These are phyloP conservation scores for Rhodotorula sp. DNA, from an alignment of 1,284 basidiomycete genomes.

Conservation along the genomic window DNA sequence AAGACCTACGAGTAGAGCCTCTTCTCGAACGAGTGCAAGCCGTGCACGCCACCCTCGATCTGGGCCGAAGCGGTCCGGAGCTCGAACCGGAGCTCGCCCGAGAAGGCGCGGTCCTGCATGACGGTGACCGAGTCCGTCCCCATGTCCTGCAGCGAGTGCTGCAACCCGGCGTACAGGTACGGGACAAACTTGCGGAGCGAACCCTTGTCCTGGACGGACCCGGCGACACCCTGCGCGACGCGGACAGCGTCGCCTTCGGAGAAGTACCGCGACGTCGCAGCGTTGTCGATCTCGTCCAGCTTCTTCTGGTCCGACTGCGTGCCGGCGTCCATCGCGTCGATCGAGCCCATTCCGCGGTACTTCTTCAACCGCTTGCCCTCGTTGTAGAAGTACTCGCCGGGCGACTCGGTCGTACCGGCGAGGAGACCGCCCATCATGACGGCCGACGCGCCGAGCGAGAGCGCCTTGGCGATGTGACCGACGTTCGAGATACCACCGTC, in stretches of 20 bases:
- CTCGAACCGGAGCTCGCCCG: constrained; percentile 82
- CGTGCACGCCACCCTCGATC: constrained; percentile 93
- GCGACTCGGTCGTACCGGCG: constrained; percentile 94
- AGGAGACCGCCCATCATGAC: constrained; percentile 99
- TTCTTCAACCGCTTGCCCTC: constrained; percentile 98
- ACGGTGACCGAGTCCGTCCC: constrained; percentile 69
- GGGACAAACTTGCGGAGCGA: constrained; percentile 73
- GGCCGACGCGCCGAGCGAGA: constrained; percentile 87
- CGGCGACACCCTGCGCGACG: constrained; percentile 92
- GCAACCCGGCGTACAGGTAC: constrained; percentile 59
- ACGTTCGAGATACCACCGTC: constrained; percentile 96
- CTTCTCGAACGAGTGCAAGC: constrained; percentile 78
- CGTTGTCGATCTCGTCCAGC: constrained; percentile 67
- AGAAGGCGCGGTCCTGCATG: constrained; percentile 64
- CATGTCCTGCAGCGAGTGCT: constrained; percentile 90
- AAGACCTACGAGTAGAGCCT: constrained; percentile 55
- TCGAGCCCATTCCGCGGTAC: constrained; percentile 96
- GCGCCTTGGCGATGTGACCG: constrained; percentile 96
- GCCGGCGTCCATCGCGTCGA: constrained; percentile 83
- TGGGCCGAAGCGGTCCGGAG: constrained; percentile 92
- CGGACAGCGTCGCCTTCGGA: constrained; percentile 92
- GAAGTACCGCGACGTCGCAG: constrained; percentile 95
- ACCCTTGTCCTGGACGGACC: constrained; percentile 97
- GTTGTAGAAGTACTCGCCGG: constrained; percentile 90
- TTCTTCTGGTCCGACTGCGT: constrained; percentile 56